These are phyloP conservation scores for Neltuma alba DNA, from an alignment of 306 rosid genomes.

Conservation along the genomic window DNA sequence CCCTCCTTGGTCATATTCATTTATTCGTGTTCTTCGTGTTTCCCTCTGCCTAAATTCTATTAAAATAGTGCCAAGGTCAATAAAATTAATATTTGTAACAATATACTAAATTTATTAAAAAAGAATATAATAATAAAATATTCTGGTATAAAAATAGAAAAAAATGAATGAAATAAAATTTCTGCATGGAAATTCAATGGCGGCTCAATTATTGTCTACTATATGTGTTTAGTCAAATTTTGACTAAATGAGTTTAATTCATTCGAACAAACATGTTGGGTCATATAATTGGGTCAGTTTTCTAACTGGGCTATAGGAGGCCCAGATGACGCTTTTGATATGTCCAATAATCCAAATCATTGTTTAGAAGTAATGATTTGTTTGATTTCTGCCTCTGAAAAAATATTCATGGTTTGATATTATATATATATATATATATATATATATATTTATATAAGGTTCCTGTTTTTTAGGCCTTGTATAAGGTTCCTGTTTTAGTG, in stretches of 20 bases:
- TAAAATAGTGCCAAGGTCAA: not conserved
- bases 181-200: not conserved
- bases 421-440: too few relatives aligned
- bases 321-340: not conserved
- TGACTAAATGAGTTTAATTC: not conserved
- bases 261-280: too few relatives aligned
- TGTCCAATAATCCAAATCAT: too few relatives aligned
- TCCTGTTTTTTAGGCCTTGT: too few relatives aligned
- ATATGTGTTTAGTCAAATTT: not conserved
- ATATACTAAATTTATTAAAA: too few relatives aligned
- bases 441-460: too few relatives aligned
- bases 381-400: too few relatives aligned
- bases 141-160: too few relatives aligned
- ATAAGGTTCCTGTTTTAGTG: not conserved
- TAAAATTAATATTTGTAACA: not conserved
- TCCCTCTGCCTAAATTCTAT: not conserved
- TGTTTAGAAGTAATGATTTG: too few relatives aligned
- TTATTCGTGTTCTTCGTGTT: not conserved
- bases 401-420: too few relatives aligned
- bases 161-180: not conserved
- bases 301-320: not conserved
- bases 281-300: too few relatives aligned
- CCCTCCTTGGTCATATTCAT: not conserved
- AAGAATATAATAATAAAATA: too few relatives aligned
- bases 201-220: not conserved